Base-by-base conservation (phyloP, 495 filamentous ascomycete species). In the Tuber borchii region DNA sequence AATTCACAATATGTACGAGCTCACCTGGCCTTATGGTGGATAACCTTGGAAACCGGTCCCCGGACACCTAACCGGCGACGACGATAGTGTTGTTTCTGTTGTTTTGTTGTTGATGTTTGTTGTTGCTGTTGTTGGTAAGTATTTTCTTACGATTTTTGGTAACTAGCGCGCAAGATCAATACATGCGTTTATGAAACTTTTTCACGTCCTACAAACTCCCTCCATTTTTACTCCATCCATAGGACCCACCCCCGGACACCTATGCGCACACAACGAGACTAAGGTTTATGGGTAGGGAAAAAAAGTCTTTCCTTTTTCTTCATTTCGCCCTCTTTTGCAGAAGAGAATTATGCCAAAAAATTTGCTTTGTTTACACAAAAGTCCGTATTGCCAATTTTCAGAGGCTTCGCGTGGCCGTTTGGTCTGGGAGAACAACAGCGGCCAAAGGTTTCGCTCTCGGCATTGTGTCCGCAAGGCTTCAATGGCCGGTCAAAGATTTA, bases 401-500 rank as follows among this genome's bases (percentile, higher is more conserved):
- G 56, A 40, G 26, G 26, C 7, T 31, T n/a, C 26, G 56, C 31
- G 56, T 31, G n/a, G 56, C 56, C 26, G n/a, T 65, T 65, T 65
- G 56, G 56, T 14, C 56, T 17, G 1, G 12, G 56, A 34, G 0
- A 65, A 17, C 56, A 31, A 65, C 56, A 8, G 56, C 14, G 20
- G n/a, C 70, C 3, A 34, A 26, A 46, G 6, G 73, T 70, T 79
- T 79, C 73, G 73, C 10, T 39, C 73, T 56, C 78, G 78, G 78
- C 78, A 70, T 75, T 79, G 61, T 79, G 76, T 73, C 78, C 78
- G 77, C 46, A 76, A 71, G 74, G 74, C 74, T 78, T 73, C 73
- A 69, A 68, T 34, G 70, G 61, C 70, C 61, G 51, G 78, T 79
- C 73, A 74, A 73, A 70, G 37, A 43, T 51, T 70, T 70, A 39